Base-by-base conservation (phyloP, 169 alveolate species). In the Babesia bigemina region DNA sequence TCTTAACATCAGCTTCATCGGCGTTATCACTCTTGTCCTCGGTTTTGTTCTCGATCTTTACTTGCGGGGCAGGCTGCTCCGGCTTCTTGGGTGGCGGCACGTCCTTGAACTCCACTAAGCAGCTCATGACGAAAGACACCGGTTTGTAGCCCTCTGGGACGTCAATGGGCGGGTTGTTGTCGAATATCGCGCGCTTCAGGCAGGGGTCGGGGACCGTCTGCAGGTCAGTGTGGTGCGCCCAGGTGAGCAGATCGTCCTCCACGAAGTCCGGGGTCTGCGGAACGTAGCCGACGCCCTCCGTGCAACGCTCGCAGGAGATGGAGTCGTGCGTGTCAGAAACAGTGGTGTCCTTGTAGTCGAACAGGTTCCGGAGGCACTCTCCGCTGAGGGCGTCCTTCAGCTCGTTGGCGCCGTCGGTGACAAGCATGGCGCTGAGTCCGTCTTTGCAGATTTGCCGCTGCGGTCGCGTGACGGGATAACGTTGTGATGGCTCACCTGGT, bases 371-470 rank as follows among this genome's bases (percentile, higher is more conserved):
- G n/a, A 92, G 91, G 36, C 81, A 71, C 71, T 92, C 95, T 22
- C 91, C 95, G 13, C 94, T 87, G 13, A 92, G 52, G 53, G 86
- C 86, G 62, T 88, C 91, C 83, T 88, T 85, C 59, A 86, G 52
- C 53, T 88, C 91, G 75, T 86, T 82, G 8, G 71, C 81, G 28
- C 93, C 92, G n/a, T 90, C 91, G n/a, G 95, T 92, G 9, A 92
- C 95, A 29, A 92, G 86, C 95, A 92, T 92, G n/a, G 95, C 86
- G 57, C 95, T 91, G 19, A 92, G 72, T 0, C 94, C 93, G 55
- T 90, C 94, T 65, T 91, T 91, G 57, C 93, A 89, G 26, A 91
- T 86, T 65, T 90, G 92, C 12, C 92, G 76, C 81, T 89, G 88
- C 16, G 11, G 11, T n/a, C 19, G 11, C 16, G 9, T 63, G 22